These are phyloP conservation scores for Lentinus brumalis DNA, from an alignment of 768 basidiomycete genomes.

Conservation along the genomic window DNA sequence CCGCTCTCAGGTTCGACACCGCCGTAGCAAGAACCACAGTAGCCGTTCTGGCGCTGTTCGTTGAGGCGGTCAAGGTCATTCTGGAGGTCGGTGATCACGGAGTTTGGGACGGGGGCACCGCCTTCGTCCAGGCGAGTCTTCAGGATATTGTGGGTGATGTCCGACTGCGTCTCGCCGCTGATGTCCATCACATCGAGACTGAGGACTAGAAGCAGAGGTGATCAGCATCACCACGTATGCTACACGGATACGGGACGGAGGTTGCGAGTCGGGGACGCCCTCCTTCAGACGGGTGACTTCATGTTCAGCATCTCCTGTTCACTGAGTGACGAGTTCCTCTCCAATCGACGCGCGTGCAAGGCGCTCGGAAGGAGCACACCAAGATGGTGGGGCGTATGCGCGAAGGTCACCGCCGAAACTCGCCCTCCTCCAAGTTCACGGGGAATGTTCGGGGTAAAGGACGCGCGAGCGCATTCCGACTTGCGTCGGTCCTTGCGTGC, in stretches of 20 bases:
- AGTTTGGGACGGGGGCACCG: slow-evolving; percentile 61
- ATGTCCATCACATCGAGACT: slow-evolving; percentile 99
- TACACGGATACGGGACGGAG: background rate
- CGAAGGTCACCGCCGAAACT: no score
- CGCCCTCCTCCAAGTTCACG: no score
- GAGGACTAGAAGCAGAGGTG: slow-evolving; percentile 58
- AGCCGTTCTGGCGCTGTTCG: slow-evolving; percentile 56
- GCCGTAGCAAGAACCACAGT: slow-evolving; percentile 97
- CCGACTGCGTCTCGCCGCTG: slow-evolving; percentile 91
- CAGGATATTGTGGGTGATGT: slow-evolving; percentile 84
- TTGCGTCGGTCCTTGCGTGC: no score
- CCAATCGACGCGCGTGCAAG: no score
- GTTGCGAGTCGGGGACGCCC: background rate
- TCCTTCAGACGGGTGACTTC: no score
- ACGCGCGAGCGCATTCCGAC: no score
- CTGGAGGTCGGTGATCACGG: slow-evolving; percentile 62
- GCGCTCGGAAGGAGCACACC: no score
- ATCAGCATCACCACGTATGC: background rate
- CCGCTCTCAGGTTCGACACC: slow-evolving; percentile 73
- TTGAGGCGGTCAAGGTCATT: slow-evolving; percentile 88
- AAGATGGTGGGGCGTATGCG: no score
- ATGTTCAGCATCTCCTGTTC: no score
- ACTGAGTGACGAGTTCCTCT: no score
- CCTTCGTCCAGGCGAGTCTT: slow-evolving; percentile 74
- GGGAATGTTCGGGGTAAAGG: no score